These are phyloP conservation scores for Leccinum fallax DNA, from an alignment of 1,284 basidiomycete genomes.

Conservation along the genomic window DNA sequence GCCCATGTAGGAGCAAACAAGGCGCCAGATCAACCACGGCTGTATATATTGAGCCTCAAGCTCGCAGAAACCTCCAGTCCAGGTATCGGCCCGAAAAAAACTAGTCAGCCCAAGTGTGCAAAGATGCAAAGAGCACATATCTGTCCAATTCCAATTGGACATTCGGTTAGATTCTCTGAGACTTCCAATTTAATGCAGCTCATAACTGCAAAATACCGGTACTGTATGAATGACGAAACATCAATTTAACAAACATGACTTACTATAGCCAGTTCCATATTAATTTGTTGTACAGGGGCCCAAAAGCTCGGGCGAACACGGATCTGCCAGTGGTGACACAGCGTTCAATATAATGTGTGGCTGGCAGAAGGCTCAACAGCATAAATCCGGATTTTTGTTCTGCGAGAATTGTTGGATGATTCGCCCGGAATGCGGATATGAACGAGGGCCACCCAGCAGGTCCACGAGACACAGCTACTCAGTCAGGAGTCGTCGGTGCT, in stretches of 20 bases:
- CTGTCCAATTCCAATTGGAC: neutral
- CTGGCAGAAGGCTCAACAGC: no score
- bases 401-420: neutral
- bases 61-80: neutral
- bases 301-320: neutral
- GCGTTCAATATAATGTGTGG: no score
- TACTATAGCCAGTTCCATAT: neutral
- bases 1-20: neutral
- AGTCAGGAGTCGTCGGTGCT: no score
- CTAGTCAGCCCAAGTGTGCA: neutral
- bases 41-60: neutral
- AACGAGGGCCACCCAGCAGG: neutral
- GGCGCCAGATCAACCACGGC: neutral
- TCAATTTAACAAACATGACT: neutral
- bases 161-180: neutral
- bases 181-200: neutral
- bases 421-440: neutral
- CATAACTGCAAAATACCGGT: neutral
- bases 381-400: neutral
- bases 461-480: neutral
- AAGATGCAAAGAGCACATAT: neutral
- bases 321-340: neutral
- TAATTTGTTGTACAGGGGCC: neutral
- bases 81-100: neutral
- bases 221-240: neutral